Evolutionary conservation across 1,284 basidiomycete genomes (phyloP), one percentile per base, ranked within the genome.

Genomic region (Ustilago lituana): DNA sequence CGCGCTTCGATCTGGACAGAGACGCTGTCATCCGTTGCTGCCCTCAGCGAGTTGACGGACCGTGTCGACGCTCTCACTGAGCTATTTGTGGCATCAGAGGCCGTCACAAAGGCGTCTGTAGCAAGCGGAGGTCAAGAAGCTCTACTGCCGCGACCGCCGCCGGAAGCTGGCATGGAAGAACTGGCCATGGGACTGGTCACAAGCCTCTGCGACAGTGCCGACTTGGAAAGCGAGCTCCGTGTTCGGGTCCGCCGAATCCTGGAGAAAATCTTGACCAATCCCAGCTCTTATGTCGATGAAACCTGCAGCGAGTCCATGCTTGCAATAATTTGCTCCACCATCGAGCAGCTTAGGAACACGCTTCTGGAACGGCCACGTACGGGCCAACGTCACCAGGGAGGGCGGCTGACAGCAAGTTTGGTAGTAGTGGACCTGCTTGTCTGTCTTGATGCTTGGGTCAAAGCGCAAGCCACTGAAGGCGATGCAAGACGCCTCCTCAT

Each of bases 31-130:
- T 73, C 70, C 3, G 61, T 73, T 6, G 53, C 56, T n/a, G 29
- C 26, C 10, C 57, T 65, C 4, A 15, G 36, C 31, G 51, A 49
- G 29, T 32, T 65, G 9, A 39, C 45, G 15, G 68, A 66, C 20
- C 68, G 59, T n/a, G 60, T 54, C 12, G 60, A 72, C 26, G 64
- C 62, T 2, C 52, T 76, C 24, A 40, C 53, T 10, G 70, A 62
- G 33, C 58, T 75, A 3, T 29, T 74, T 9, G 47, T 29, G 3
- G 63, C 73, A 4, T 57, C 65, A 3, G 55, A 53, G 14, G 49
- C 63, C 9, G 39, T 63, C 10, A 17, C 46, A 12, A 52, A 51
- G 36, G 27, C 41, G 15, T 27, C 35, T 15, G 48, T n/a, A 8
- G 41, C 35, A 3, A 23, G 24, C 37, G 22, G 38, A 12, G 43